Conservation (phyloP, 2,329 filamentous ascomycete species). For the Talaromyces amestolkiae region DNA sequence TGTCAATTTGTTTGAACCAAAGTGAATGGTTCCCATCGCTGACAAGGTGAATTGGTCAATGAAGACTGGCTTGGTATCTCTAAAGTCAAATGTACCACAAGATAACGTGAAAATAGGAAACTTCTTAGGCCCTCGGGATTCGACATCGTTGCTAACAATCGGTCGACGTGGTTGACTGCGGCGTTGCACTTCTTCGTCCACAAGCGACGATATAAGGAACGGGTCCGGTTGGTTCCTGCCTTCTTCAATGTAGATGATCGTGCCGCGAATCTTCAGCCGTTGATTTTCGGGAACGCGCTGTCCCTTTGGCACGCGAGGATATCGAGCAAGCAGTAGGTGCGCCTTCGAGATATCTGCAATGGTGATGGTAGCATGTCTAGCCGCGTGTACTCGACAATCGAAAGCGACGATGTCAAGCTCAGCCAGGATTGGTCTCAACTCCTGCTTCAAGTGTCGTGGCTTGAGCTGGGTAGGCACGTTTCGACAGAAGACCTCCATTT, state of each 20-base stretch:
- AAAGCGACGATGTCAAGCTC: conserved; percentile 24
- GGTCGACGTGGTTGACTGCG: conserved; percentile 17
- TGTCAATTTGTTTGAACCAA: conserved; percentile 46
- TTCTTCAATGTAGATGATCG: conserved; percentile 22
- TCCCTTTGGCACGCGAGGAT: conserved; percentile 20
- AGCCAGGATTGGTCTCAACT: conserved; percentile 24
- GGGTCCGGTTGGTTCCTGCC: conserved; percentile 22
- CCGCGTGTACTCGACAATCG: conserved; percentile 23
- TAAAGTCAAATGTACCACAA: conserved; percentile 53
- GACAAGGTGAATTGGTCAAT: conserved; percentile 28
- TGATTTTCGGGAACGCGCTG: conserved; percentile 15
- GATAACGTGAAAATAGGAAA: conserved; percentile 31
- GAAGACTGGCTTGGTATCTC: conserved; percentile 41
- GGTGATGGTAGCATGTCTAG: conserved; percentile 25
- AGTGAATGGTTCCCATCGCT: conserved; percentile 34
- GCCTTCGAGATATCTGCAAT: conserved; percentile 25
- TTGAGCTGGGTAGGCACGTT: conserved; percentile 26
- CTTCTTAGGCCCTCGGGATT: conserved; percentile 15
- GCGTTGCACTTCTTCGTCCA: conserved; percentile 23
- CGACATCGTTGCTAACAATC: background rate
- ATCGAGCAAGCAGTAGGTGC: conserved; percentile 21
- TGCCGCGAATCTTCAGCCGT: conserved; percentile 22
- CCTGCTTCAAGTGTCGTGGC: conserved; percentile 23
- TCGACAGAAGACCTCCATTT: conserved; percentile 31
- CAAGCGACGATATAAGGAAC: conserved; percentile 21